Evolutionary conservation across 1,284 basidiomycete species (phyloP), one percentile per base, ranked within the genome.

Genomic region (Boletus hoseneyae): DNA sequence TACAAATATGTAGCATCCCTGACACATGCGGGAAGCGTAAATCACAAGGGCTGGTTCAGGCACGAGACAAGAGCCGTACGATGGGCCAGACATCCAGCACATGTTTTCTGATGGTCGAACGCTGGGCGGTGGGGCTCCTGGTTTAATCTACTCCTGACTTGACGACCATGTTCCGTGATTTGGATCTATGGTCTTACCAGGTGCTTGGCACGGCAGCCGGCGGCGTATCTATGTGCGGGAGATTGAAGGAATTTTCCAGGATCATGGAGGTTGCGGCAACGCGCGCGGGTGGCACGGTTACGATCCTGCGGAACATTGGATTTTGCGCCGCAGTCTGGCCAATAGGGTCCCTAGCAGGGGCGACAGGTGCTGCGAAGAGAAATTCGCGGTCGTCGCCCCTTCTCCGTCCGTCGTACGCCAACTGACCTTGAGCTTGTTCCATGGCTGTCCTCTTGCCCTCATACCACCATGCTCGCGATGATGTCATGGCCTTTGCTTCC

Each of bases 31-130:
- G n/a, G n/a, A n/a, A n/a, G 60, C 55, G 47, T 58, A 56, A 62
- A 60, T 62, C 51, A 50, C 19, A 30, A 29, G 9, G 38, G 23
- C 12, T 16, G 40, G 53, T 53, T 54, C 61, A 62, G 30, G 47
- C 15, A 29, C 44, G 40, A 47, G n/a, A 35, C 19, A 21, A 51
- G 25, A 18, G 16, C 41, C 27, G 11, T 16, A 10, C 16, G 12
- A 19, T 18, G 15, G 12, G 33, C 10, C 39, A 34, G 40, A 29
- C 40, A 3, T 15, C 30, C 39, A 40, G 39, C 6, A 9, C 10
- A 15, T 7, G 7, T 16, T 27, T 42, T 38, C 37, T 45, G 52
- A 57, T 34, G 40, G 36, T 30, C 50, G 57, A 49, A 39, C 27
- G 45, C 45, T 61, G 59, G 52, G 57, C 47, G 46, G 41, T 32